Conservation (phyloP, 2,329 filamentous ascomycete genomes). For the Fusarium tuaranense region DNA sequence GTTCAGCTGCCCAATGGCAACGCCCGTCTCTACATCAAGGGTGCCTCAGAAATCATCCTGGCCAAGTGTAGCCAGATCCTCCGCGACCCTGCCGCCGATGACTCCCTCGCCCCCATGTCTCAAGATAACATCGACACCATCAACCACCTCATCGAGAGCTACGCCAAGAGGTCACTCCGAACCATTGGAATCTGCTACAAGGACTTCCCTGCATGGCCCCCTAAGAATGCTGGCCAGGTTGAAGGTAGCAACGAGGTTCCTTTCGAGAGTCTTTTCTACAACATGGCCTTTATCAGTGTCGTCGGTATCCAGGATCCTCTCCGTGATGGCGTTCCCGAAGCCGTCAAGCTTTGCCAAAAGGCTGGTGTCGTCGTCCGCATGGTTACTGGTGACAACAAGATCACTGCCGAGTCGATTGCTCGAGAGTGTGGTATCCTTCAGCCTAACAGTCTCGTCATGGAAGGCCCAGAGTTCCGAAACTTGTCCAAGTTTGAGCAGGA, state of each 20-base stretch:
- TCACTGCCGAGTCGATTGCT: conserved; percentile 84
- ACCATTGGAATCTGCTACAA: conserved; percentile 88
- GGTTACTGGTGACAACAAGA: conserved; percentile 86
- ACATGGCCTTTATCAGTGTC: conserved; percentile 76
- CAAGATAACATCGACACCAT: conserved; percentile 68
- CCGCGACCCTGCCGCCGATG: conserved; percentile 60
- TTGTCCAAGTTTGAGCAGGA: conserved; percentile 74
- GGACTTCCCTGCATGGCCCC: conserved; percentile 89
- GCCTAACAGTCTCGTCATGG: conserved; percentile 76
- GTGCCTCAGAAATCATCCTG: conserved; percentile 74
- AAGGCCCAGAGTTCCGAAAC: conserved; percentile 82
- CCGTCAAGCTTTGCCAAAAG: conserved; percentile 78
- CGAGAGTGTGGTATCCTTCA: conserved; percentile 82
- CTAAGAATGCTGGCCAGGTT: conserved; percentile 67
- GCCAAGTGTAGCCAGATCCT: conserved; percentile 65
- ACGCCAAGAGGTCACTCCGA: conserved; percentile 82
- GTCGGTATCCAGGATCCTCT: conserved; percentile 87
- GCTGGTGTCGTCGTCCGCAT: conserved; percentile 86
- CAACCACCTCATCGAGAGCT: conserved; percentile 77
- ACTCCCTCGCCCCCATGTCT: conserved; percentile 58
- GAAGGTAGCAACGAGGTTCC: conserved; percentile 70
- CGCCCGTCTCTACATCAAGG: conserved; percentile 71
- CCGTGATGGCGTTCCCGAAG: conserved; percentile 78
- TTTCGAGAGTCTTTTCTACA: conserved; percentile 74
- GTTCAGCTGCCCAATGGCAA: conserved; percentile 62